phyloP scores from a whole-genome alignment of 768 basidiomycete species.

The Kwoniella sp. region DNA sequence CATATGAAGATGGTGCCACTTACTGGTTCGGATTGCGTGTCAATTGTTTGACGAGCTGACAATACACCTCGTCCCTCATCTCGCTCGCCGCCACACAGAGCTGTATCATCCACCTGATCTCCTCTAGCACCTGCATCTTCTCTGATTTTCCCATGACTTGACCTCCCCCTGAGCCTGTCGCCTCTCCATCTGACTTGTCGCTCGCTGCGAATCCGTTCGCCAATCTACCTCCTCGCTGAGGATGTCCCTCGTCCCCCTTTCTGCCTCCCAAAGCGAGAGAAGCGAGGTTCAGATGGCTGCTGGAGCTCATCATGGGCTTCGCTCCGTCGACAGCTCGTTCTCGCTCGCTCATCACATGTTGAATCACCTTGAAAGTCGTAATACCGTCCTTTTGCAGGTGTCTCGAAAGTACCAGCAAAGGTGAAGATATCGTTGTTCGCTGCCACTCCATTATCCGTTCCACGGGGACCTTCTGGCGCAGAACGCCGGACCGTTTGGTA shows the following conservation, averaged over 20 bases:
- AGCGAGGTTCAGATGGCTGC: slow-evolving; percentile 23
- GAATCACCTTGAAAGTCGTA: slow-evolving; percentile 83
- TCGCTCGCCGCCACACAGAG: slow-evolving; percentile 80
- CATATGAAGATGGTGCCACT: slow-evolving; percentile 52
- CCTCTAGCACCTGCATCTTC: slow-evolving; percentile 63
- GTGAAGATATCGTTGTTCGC: slow-evolving; percentile 71
- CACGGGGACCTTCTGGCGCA: slow-evolving; percentile 71
- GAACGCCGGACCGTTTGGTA: slow-evolving; percentile 80
- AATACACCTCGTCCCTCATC: slow-evolving; percentile 89
- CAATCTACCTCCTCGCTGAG: slow-evolving; percentile 13
- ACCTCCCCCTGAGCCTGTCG: neutral
- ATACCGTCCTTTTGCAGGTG: slow-evolving; percentile 76
- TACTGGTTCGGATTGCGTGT: slow-evolving; percentile 77
- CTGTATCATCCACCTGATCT: slow-evolving; percentile 81
- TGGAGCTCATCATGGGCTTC: slow-evolving; percentile 12
- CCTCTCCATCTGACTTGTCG: neutral
- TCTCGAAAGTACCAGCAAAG: slow-evolving; percentile 70
- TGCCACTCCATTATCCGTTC: slow-evolving; percentile 91
- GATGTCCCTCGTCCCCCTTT: slow-evolving; percentile 51
- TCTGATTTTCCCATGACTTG: slow-evolving; percentile 22
- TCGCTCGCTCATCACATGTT: slow-evolving; percentile 90
- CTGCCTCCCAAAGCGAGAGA: slow-evolving; percentile 20
- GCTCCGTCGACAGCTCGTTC: slow-evolving; percentile 61
- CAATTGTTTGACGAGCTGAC: slow-evolving; percentile 89
- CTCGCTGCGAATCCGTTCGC: slow-evolving; percentile 15